Base-by-base conservation (phyloP, 1,139 yeast genomes). In the Kurtzmaniella quercitrusa region DNA sequence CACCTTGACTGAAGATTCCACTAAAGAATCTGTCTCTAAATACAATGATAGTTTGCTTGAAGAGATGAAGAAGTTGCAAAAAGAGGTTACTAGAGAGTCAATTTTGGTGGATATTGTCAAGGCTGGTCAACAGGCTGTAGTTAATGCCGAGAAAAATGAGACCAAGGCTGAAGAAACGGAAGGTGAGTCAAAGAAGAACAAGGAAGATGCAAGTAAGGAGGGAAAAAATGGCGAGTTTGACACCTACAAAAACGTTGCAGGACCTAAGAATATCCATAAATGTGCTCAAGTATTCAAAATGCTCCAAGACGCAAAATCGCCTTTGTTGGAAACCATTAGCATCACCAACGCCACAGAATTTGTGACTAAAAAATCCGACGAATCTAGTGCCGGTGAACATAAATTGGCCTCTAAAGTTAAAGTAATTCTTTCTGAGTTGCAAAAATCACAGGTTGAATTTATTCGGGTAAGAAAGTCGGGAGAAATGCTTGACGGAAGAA, bases 371-470 rank as follows among this genome's bases (percentile, higher is more conserved):
- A 72, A 74, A 52, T 61, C 70, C 49, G 67, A 62, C 36, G 77
- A 64, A 50, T 60, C 61, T 39, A 50, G 66, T 15, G 58, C 57
- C 35, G 66, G 62, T 18, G 78, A 72, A 40, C 62, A 65, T 41
- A 66, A 70, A 43, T 59, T 67, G 38, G 68, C 71, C 15, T 62
- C 74, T 38, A 72, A 71, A 37, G 73, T 80, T 38, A 78, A 78
- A 60, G 78, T 79, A 53, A 63, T 78, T 23, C 65, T 82, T 40
- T 68, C 74, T 20, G 86, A 80, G 56, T 59, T 83, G 39, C 74
- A 76, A 45, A 69, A 78, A 50, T 58, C 67, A 40, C 74, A 74
- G 42, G 66, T 71, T 52, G 84, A 80, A 48, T 63, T 66, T 45
- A 63, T 82, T 42, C 74, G 84, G 50, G 57, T 64, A 36, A 54